phyloP scores from a whole-genome alignment of 345 rosid genomes.

The Hypericum androsaemum region DNA sequence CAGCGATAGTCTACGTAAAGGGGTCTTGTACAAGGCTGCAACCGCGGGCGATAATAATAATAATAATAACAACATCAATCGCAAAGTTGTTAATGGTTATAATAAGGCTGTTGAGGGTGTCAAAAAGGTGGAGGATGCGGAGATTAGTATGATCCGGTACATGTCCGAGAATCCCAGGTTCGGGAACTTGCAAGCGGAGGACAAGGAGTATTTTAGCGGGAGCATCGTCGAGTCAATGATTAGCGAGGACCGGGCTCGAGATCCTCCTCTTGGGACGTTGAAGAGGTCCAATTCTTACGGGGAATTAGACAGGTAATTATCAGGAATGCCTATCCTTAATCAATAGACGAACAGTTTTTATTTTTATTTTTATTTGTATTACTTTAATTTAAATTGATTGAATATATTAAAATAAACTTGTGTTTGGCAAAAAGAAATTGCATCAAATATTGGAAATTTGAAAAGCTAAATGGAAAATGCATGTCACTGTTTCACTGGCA shows the following conservation, averaged over 20 bases:
- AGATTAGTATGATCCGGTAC: slow-evolving; percentile 42
- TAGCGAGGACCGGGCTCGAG: slow-evolving; percentile 32
- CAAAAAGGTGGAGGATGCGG: slow-evolving; percentile 29
- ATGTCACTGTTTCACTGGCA: no score
- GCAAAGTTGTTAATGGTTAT: no score
- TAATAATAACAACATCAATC: no score
- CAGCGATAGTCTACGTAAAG: slow-evolving; percentile 30
- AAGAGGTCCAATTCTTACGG: slow-evolving; percentile 77
- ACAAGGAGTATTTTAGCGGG: slow-evolving; percentile 84
- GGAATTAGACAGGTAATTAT: slow-evolving; percentile 43
- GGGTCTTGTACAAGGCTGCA: slow-evolving; percentile 36
- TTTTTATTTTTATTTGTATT: not conserved
- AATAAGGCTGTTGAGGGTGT: no score
- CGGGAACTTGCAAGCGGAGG: slow-evolving; percentile 64
- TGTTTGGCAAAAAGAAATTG: no score
- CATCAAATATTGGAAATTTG: no score
- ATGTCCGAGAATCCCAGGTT: slow-evolving; percentile 98
- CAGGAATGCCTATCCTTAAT: not conserved
- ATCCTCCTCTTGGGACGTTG: slow-evolving; percentile 20
- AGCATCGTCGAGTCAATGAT: slow-evolving; percentile 60
- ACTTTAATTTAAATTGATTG: no score
- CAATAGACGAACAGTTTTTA: not conserved
- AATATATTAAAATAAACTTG: no score
- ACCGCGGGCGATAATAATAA: not conserved
- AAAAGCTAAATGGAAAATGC: no score